Evolutionary conservation across 352 stramenopile species (phyloP).

Genomic region (Phytophthora sansomeana): DNA sequence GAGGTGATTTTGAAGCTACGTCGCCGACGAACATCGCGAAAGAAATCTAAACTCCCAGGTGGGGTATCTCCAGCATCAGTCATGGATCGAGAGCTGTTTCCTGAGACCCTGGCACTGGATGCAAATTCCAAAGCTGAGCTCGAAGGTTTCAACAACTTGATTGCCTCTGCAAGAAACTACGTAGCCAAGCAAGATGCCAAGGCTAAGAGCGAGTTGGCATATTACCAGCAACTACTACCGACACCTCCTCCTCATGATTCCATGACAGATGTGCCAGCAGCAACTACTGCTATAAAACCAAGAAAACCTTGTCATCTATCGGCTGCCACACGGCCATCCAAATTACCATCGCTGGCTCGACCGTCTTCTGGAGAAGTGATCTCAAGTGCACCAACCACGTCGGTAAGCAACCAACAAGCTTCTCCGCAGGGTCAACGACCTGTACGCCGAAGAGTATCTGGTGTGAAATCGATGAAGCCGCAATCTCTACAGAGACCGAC

Average conservation of each 20-base stretch:
- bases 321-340: constrained; percentile 18
- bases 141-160: constrained; percentile 63
- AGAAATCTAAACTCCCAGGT: background rate
- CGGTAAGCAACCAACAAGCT: constrained; percentile 25
- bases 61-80: constrained; percentile 6
- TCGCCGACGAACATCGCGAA: constrained; percentile 24
- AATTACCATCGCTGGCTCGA: constrained; percentile 26
- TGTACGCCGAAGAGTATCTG: constrained; percentile 5
- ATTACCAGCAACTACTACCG: constrained; percentile 62
- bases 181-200: constrained; percentile 42
- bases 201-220: constrained; percentile 62
- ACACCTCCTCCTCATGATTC: constrained; percentile 19
- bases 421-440: background rate
- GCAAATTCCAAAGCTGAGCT: constrained; percentile 50
- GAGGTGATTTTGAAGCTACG: constrained; percentile 53
- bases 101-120: constrained; percentile 43
- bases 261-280: background rate
- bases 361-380: constrained; percentile 8
- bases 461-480: constrained; percentile 9
- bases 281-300: background rate
- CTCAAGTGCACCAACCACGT: background rate
- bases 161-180: constrained; percentile 49
- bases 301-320: constrained; percentile 20
- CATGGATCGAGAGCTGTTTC: constrained; percentile 27
- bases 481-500: constrained; percentile 4